Evolutionary conservation across 306 rosid genomes (phyloP), one percentile per base, ranked within the genome.

Genomic region (Vicia villosa): DNA sequence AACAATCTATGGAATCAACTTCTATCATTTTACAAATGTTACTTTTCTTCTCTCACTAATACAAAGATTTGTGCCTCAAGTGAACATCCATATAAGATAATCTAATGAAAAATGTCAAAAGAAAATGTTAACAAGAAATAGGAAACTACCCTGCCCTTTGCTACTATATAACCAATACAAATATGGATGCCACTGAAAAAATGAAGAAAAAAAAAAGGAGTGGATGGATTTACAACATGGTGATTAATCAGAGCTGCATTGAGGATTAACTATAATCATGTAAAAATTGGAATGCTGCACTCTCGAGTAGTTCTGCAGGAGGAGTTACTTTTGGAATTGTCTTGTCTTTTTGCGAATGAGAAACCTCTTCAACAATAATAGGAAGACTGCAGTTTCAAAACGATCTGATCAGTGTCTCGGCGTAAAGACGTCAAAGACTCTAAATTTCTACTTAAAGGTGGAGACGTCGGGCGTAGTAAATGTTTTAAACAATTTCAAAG

Each of bases 241-340:
- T 63, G 52, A 69, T 73, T 55, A 68, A 72, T 38, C 36, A 56
- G 57, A 56, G 57, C 63, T 40, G 75, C 70, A 79, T 40, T 17
- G 62, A 59, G 63, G 32, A 64, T 58, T 67, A 80, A 19, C 4
- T 45, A 74, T 74, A 88, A 26, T 93, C 97, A 79, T 74, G 89
- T 72, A 91, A 87, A 84, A 94, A 94, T 77, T 88, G 88, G 88
- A 94, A 94, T 78, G 76, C 72, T 38, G 95, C 61, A 80, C 82
- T 70, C 79, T 83, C 79, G 37, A 87, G 81, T 60, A 94, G 89
- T 78, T 86, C 88, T 14, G 64, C 80, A 9, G 99, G 99, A 70
- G 83, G 84, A 77, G 80, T 79, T 61, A 91, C 75, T 61, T 79
- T 91, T 12, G 86, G 50, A 77, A 52, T 52, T 46, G 60, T 71